Conservation (phyloP, 2,329 filamentous ascomycete species). For the Xylariomycetidae sp. region DNA sequence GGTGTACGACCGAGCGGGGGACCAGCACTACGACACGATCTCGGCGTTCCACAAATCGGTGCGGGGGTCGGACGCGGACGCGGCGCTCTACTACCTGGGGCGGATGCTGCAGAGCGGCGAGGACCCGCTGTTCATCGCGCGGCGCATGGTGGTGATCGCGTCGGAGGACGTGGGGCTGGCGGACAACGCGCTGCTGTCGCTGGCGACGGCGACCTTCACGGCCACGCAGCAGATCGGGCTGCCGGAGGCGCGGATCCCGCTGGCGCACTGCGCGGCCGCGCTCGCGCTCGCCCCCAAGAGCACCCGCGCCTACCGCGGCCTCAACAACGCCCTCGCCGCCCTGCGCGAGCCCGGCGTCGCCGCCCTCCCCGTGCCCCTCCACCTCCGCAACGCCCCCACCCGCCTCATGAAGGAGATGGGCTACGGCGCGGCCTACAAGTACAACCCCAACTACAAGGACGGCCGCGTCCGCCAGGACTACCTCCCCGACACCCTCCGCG, state of each 20-base stretch:
- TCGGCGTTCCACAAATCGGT: constrained; percentile 96
- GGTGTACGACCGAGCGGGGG: constrained; percentile 89
- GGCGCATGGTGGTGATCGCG: constrained; percentile 89
- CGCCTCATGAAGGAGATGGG: constrained; percentile 88
- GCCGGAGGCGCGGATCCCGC: constrained; percentile 87
- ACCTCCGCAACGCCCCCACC: constrained; percentile 88
- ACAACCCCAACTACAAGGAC: constrained; percentile 83
- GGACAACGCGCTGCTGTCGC: constrained; percentile 73
- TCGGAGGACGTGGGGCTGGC: constrained; percentile 91
- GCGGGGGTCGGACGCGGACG: constrained; percentile 79
- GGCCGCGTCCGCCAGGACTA: constrained; percentile 85
- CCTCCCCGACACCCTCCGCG: constrained; percentile 69
- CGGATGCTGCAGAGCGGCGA: constrained; percentile 95
- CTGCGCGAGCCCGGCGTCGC: constrained; percentile 80
- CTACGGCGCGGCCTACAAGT: constrained; percentile 90
- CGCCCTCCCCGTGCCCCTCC: constrained; percentile 73
- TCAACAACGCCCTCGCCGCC: constrained; percentile 74
- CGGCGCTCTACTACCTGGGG: constrained; percentile 87
- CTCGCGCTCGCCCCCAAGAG: constrained; percentile 78
- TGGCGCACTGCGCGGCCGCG: constrained; percentile 82
- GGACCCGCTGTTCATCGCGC: constrained; percentile 86
- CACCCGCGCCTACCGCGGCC: constrained; percentile 74
- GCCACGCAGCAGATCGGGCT: constrained; percentile 91
- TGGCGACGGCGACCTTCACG: constrained; percentile 80
- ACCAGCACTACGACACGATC: constrained; percentile 97